These are phyloP conservation scores for Arxiozyma heterogenica DNA, from an alignment of 1,139 yeast genomes.

Conservation along the genomic window DNA sequence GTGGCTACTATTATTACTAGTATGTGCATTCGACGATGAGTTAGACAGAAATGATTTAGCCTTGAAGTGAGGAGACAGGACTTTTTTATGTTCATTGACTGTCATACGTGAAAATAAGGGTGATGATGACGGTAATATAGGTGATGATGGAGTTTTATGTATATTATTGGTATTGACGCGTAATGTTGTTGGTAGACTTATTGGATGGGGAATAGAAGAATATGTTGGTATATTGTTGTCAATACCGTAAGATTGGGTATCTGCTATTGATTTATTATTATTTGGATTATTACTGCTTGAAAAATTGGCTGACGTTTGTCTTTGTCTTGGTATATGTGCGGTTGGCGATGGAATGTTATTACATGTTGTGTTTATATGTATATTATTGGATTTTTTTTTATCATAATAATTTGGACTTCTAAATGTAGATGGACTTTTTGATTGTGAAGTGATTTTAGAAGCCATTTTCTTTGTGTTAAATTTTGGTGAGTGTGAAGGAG, in stretches of 20 bases:
- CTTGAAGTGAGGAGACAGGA: not conserved
- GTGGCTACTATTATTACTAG: not conserved
- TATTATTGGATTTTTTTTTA: not conserved
- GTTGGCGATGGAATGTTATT: not conserved
- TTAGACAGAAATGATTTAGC: not conserved
- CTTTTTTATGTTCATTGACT: not conserved
- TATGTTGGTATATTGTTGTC: not conserved
- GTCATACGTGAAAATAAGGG: not conserved
- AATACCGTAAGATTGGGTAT: not conserved
- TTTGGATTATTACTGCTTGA: not conserved
- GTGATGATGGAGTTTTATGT: not conserved
- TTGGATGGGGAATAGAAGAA: not conserved
- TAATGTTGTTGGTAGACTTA: slow-evolving; percentile 1
- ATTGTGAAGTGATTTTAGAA: not conserved
- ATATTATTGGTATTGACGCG: not conserved
- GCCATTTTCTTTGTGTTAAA: not conserved
- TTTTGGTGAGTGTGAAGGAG: not conserved
- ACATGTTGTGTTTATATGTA: not conserved
- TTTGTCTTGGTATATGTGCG: not conserved
- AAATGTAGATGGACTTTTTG: not conserved
- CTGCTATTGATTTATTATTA: not conserved
- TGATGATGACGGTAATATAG: not conserved
- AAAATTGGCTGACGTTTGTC: not conserved
- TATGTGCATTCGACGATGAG: not conserved
- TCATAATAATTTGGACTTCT: not conserved